Evolutionary conservation across 2,329 filamentous ascomycete genomes (phyloP), one percentile per base, ranked within the genome.

Genomic region (Xylariaceae sp.): DNA sequence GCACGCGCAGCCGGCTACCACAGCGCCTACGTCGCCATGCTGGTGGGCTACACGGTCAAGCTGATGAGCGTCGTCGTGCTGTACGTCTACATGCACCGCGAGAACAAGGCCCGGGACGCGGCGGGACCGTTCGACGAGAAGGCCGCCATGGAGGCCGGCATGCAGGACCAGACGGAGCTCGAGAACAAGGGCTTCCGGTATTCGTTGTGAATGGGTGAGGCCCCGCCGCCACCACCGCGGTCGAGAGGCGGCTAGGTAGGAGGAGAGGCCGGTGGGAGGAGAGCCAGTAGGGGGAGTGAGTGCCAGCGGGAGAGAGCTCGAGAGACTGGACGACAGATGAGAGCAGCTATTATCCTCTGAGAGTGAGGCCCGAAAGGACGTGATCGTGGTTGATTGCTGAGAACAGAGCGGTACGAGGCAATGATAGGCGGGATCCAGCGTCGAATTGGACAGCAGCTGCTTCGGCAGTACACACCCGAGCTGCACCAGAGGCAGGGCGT

Each of bases 11-110:
- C 53, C 15, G 29, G 47, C 18, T 56, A 56, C 35, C 47, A 41
- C 36, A 55, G 51, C 42, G 53, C 53, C 4, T 56, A 56, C 37
- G 44, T 56, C 18, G 53, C 52, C 21, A 56, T 56, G 53, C 35
- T 56, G 8, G 47, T 55, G 4, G 52, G 53, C 7, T 56, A 56
- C 37, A 32, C 40, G 0, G 42, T 53, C 4, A 56, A 56, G 34
- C 45, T 56, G 11, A 15, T 46, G 13, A 32, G 41, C 29, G 40
- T 56, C 26, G 29, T 55, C 8, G 39, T 47, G 8, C 36, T 56
- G 21, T 55, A 53, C 37, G 21, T 47, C 15, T 55, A 53, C 40
- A 55, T 56, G 53, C 51, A 38, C 33, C 40, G 43, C 10, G 38
- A 36, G 16, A 56, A 55, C 42, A 46, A 43, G 29, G 42, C 45